phyloP scores from a whole-genome alignment of 2,329 filamentous ascomycete genomes.

The Rhytidhysteron rufulum region DNA sequence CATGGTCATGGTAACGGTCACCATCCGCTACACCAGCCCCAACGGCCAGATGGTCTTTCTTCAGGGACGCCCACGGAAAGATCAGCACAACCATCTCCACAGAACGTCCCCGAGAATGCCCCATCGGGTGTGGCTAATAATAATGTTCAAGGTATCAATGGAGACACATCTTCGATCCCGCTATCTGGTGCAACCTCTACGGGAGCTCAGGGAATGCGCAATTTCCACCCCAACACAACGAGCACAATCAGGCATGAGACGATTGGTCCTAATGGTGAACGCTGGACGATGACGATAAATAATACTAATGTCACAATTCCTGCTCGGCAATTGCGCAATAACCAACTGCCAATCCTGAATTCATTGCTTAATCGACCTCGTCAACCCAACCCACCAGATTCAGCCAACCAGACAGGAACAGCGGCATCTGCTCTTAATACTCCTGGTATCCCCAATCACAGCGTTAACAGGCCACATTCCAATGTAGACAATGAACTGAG shows the following conservation, averaged over 20 bases:
- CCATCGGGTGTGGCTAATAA: conserved; percentile 9
- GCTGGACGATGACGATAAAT: conserved; percentile 52
- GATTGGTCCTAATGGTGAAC: conserved; percentile 49
- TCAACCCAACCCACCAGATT: conserved; percentile 15
- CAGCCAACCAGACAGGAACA: conserved; percentile 11
- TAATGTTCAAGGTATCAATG: conserved; percentile 8
- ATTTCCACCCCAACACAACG: conserved; percentile 22
- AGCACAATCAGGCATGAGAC: conserved; percentile 49
- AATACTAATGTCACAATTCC: conserved; percentile 35
- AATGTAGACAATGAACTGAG: conserved; percentile 15
- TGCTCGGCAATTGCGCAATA: background rate
- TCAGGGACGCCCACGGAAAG: background rate
- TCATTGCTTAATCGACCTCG: conserved; percentile 18
- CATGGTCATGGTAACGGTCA: background rate
- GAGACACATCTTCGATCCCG: background rate
- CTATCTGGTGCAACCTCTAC: conserved; percentile 6
- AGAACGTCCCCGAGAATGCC: conserved; percentile 6
- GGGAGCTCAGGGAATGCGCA: conserved; percentile 19
- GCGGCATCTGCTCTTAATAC: conserved; percentile 9
- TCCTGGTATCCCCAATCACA: background rate
- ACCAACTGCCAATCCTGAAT: conserved; percentile 4
- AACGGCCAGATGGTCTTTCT: conserved; percentile 3
- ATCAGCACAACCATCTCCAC: conserved; percentile 7
- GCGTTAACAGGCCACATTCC: background rate
- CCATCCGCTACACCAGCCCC: conserved; percentile 5